Conservation (phyloP, 2,329 filamentous ascomycete species). For the Septoria petroselini region DNA sequence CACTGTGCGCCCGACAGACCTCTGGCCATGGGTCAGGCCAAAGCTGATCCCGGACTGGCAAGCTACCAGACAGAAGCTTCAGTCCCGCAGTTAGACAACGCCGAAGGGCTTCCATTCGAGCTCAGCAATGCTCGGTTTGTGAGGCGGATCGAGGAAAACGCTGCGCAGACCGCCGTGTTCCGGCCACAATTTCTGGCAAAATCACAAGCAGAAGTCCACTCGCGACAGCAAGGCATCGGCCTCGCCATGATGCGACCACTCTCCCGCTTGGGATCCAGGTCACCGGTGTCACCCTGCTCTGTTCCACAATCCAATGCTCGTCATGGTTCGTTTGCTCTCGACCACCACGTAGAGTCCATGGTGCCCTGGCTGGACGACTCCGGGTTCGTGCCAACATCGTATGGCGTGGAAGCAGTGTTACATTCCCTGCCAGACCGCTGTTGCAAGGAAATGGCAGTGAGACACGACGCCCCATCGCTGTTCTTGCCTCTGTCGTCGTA, state of each 20-base stretch:
- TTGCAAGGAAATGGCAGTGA: neutral
- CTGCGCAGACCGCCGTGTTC: neutral
- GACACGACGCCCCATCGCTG: neutral
- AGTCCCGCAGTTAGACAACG: neutral
- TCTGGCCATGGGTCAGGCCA: too few species aligned
- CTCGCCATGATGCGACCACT: neutral
- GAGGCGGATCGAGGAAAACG: neutral
- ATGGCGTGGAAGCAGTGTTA: too few species aligned
- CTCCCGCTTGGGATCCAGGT: neutral
- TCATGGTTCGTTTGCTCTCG: neutral
- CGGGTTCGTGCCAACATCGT: too few species aligned
- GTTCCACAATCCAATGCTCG: neutral
- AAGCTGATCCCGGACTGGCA: neutral
- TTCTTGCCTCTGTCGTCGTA: neutral
- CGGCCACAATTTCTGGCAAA: neutral
- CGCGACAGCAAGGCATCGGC: neutral
- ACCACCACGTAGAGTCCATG: neutral
- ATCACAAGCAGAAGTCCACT: neutral
- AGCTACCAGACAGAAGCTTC: neutral
- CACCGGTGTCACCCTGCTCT: neutral
- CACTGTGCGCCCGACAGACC: too few species aligned
- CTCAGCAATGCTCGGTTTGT: neutral
- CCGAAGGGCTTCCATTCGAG: neutral
- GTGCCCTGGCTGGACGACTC: neutral
- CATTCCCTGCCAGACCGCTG: too few species aligned